These are phyloP conservation scores for Suillus cothurnatus DNA, from an alignment of 768 basidiomycete genomes.

Conservation along the genomic window DNA sequence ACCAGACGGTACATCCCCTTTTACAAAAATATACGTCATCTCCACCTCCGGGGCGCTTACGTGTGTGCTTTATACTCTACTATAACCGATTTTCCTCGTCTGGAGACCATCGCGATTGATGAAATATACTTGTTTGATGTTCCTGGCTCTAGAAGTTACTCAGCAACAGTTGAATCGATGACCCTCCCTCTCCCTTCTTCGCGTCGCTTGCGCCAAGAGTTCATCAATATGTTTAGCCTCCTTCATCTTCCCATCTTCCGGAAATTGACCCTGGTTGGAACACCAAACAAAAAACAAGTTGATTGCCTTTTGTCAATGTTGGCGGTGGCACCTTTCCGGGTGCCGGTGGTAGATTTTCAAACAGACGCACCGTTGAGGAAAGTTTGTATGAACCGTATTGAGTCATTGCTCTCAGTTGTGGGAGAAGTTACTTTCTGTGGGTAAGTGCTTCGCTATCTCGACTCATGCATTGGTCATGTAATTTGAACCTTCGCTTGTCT, in stretches of 20 bases:
- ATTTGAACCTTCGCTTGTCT: background rate
- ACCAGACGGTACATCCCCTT: background rate
- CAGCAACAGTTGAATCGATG: background rate
- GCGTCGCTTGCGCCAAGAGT: background rate
- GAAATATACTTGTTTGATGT: background rate
- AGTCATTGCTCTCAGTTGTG: background rate
- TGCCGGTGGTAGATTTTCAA: background rate
- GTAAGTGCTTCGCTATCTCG: background rate
- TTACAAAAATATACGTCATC: background rate
- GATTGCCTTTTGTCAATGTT: background rate
- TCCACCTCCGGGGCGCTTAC: background rate
- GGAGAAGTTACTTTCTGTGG: background rate
- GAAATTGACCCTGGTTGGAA: background rate
- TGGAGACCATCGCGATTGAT: background rate
- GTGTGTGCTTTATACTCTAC: background rate
- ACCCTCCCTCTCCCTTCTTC: background rate
- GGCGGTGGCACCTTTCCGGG: background rate
- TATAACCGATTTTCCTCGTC: background rate
- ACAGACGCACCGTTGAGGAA: background rate
- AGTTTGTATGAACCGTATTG: background rate
- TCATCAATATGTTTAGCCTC: background rate
- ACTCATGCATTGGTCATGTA: background rate
- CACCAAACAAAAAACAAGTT: background rate
- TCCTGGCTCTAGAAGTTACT: background rate
- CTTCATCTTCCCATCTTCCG: background rate